Evolutionary conservation across 2,329 filamentous ascomycete genomes (phyloP).

Genomic region (Fusarium marasasianum): DNA sequence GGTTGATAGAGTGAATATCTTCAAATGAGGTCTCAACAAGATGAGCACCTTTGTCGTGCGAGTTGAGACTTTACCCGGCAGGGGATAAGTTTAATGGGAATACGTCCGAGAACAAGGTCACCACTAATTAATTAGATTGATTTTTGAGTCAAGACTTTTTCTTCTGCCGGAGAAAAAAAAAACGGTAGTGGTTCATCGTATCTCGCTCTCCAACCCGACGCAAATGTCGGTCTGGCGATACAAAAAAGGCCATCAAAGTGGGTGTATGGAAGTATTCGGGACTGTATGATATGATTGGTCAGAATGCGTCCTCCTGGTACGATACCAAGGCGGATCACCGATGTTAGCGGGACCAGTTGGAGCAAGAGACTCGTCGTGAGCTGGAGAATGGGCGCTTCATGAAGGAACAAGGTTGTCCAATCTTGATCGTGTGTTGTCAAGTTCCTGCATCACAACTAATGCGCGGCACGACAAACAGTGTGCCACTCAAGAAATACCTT

Average conservation of each 20-base stretch:
- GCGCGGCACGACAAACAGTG: slow-evolving; percentile 18
- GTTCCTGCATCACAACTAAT: slow-evolving; percentile 39
- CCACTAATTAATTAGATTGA: background rate
- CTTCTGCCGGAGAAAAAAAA: slow-evolving; percentile 8
- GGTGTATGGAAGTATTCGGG: slow-evolving; percentile 27
- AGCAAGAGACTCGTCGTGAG: slow-evolving; percentile 17
- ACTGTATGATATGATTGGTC: slow-evolving; percentile 35
- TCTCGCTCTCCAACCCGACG: slow-evolving; percentile 11
- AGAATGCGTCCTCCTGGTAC: slow-evolving; percentile 23
- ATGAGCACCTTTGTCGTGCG: slow-evolving; percentile 9
- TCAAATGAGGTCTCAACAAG: slow-evolving; percentile 5
- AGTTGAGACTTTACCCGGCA: slow-evolving; percentile 9
- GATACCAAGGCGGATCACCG: slow-evolving; percentile 39
- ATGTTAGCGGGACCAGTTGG: slow-evolving; percentile 39
- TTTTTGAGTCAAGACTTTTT: slow-evolving; percentile 1
- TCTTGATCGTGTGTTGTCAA: slow-evolving; percentile 40
- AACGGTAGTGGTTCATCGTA: slow-evolving; percentile 13
- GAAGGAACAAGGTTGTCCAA: slow-evolving; percentile 26
- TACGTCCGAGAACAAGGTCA: slow-evolving; percentile 18
- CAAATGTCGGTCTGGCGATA: slow-evolving; percentile 41
- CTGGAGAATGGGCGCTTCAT: slow-evolving; percentile 33
- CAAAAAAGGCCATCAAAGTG: slow-evolving; percentile 26
- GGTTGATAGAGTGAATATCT: background rate
- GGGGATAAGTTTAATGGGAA: slow-evolving; percentile 1
- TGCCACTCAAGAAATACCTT: background rate